Conservation (phyloP, 345 rosid genomes). For the Eucalyptus paniculata region DNA sequence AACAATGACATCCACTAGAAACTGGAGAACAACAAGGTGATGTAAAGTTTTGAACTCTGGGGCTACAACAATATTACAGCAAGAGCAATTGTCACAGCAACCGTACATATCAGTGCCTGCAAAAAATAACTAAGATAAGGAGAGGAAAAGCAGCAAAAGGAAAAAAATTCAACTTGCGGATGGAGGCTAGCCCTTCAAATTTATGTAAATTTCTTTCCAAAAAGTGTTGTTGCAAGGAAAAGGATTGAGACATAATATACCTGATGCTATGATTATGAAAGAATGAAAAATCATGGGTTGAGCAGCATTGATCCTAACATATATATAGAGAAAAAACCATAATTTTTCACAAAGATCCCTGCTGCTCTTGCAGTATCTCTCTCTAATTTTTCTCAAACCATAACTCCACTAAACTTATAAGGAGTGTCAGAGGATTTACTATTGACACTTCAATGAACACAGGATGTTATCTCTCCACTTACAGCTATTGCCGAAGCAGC, state of each 20-base stretch:
- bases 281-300: background rate
- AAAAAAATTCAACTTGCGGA: background rate
- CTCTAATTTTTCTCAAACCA: background rate
- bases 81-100: conserved; percentile 34
- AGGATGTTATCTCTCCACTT: conserved; percentile 13
- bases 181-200: background rate
- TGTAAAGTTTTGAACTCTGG: background rate
- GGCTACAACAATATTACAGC: conserved; percentile 29
- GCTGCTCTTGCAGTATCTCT: background rate
- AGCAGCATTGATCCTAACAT: background rate
- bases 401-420: background rate
- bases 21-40: background rate
- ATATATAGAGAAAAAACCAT: background rate
- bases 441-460: background rate
- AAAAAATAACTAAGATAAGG: background rate
- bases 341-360: background rate
- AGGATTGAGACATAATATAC: background rate
- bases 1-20: background rate
- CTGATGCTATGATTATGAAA: background rate
- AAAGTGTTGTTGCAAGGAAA: background rate
- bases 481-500: conserved; percentile 94
- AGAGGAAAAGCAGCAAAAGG: background rate
- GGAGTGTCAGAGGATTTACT: background rate
- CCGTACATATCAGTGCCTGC: conserved; percentile 76
- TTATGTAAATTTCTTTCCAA: background rate